Evolutionary conservation across 257 asterid genomes (phyloP), one percentile per base, ranked within the genome.

Genomic region (Jasminum sambac): DNA sequence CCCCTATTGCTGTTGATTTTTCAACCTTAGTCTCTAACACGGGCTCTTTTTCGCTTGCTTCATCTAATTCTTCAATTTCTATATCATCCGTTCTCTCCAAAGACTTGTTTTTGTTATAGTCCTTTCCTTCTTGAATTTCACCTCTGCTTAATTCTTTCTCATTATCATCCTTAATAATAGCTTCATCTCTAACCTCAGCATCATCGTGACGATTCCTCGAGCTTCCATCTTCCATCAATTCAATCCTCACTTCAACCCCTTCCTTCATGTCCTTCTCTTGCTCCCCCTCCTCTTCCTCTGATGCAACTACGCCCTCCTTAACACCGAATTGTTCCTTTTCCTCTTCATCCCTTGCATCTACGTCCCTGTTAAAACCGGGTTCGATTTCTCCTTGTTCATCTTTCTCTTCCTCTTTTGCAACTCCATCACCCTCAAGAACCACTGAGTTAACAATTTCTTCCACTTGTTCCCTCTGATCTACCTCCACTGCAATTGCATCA

Each of bases 161-260:
- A 42, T 34, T 38, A 12, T 26, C 72, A 8, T 8, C 73, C 30
- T 43, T 57, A 19, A 59, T 5, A 5, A 11, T 57, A 30, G 36
- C 36, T 30, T 30, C 36, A 23, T 38, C 38, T 8, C 16, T 69
- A 36, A 58, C 55, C 48, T 38, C 41, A 26, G 12, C 65, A 36
- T 66, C 72, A 48, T 6, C 37, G 0, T 14, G 8, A 16, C 25
- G 64, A 66, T 30, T 76, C 40, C 38, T 67, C 67, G 19, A 36
- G 6, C 37, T 48, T 25, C 11, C 67, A 37, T 65, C 60, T 43
- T 44, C 75, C 73, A 34, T 66, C n/a, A 76, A 61, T 68, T 72
- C 79, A 12, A 75, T 69, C 17, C 80, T 73, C 67, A 50, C 23
- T 71, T 81, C 86, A 63, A 12, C 67, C 19, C 44, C 80, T 62